A percentile compares a stretch with the other conserved stretches of the same genome.
These are phyloP conservation scores for Metschnikowia kunwiensis DNA, from an alignment of 805 yeast species.

Conservation along the genomic window DNA sequence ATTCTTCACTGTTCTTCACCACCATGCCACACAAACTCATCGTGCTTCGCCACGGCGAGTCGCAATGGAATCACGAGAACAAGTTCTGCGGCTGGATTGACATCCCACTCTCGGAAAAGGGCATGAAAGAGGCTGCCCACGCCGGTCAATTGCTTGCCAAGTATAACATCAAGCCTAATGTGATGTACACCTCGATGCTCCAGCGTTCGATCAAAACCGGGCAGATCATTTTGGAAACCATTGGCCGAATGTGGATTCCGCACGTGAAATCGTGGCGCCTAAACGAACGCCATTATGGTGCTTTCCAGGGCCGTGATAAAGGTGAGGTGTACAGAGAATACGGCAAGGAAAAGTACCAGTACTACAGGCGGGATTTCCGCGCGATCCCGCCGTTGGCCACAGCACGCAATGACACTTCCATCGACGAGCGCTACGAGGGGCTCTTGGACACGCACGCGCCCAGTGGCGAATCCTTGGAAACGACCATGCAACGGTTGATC, in stretches of 20 bases:
- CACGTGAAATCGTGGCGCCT: conserved; percentile 40
- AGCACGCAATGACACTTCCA: conserved; percentile 28
- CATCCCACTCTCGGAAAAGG: conserved; percentile 37
- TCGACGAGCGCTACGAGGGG: conserved; percentile 36
- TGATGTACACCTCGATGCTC: conserved; percentile 39
- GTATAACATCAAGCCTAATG: conserved; percentile 28
- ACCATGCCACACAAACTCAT: conserved; percentile 31
- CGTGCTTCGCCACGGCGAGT: conserved; percentile 45
- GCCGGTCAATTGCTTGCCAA: conserved; percentile 36
- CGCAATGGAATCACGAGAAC: conserved; percentile 42
- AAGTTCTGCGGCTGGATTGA: conserved; percentile 48
- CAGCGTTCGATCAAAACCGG: conserved; percentile 43
- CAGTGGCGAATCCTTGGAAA: conserved; percentile 37
- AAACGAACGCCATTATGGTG: conserved; percentile 45
- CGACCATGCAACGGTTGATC: conserved; percentile 38
- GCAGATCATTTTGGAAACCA: conserved; percentile 30
- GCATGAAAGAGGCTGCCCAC: conserved; percentile 36
- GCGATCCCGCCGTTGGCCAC: conserved; percentile 37
- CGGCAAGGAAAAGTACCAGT: conserved; percentile 38
- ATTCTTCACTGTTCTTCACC: neutral
- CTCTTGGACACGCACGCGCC: conserved; percentile 28
- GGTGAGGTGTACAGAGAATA: conserved; percentile 33
- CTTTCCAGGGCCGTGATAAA: conserved; percentile 40
- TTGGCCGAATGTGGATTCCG: conserved; percentile 36
- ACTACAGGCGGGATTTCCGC: conserved; percentile 34